Evolutionary conservation across 805 yeast species (phyloP), one percentile per base, ranked within the genome.

Genomic region (Metschnikowia lochheadii): DNA sequence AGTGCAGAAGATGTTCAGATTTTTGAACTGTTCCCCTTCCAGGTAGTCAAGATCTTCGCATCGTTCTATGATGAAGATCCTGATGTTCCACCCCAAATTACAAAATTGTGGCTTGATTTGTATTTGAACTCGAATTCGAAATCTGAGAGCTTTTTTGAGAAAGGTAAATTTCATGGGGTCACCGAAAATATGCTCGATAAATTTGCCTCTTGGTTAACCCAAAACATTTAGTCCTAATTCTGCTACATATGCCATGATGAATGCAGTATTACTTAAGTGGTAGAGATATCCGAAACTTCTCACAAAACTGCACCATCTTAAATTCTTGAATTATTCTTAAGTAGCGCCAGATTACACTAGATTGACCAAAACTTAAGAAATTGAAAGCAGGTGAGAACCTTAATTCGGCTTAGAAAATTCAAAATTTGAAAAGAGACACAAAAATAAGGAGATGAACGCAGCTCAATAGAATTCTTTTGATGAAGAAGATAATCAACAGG

Each of bases 31-130:
- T 73, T 67, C 53, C 70, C 73, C 5, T 62, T 62, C 57, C 39
- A 52, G 17, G 56, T 60, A 33, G 58, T 72, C 49, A 66, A 64
- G 41, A 40, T 70, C 55, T 73, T 67, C 57, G 76, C 76, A 1
- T 46, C 66, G 18, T 72, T 67, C 52, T 77, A 74, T 10, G 62
- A 56, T 11, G 61, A 59, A 8, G 78, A 73, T 47, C 62, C 59
- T 3, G 54, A 69, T 45, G 77, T 72, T 0, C 78, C 77, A 15
- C 62, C 68, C 2, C 56, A 54, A 32, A 63, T 71, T 31, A 56
- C 71, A 10, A 53, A 52, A 18, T 52, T 63, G 35, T 73, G 76
- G 73, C 54, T 62, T 14, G 70, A 67, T 5, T 43, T 63, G 46
- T 69, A 62, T 54, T 50, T 52, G 37, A 63, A 59, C 48, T 52